Conservation (phyloP, 306 rosid genomes). For the Vigna angularis region DNA sequence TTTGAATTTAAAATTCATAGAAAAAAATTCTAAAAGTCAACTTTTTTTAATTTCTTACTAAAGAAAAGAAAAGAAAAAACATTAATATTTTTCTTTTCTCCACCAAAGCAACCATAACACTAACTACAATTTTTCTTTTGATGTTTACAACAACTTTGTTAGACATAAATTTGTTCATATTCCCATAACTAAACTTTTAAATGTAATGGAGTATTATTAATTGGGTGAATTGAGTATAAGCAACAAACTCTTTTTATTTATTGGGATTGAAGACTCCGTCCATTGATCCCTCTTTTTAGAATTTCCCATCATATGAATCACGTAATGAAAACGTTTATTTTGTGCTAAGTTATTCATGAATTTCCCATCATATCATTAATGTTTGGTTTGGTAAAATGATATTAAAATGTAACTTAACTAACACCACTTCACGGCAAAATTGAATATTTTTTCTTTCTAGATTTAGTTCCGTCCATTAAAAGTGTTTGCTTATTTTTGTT, state of each 20-base stretch:
- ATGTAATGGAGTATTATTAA: too few species aligned
- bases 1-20: neutral
- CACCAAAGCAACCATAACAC: neutral
- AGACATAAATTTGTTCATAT: neutral
- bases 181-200: too few species aligned
- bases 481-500: neutral
- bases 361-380: neutral
- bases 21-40: too few species aligned
- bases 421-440: neutral
- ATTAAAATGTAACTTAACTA: constrained; percentile 11
- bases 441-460: neutral
- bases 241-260: too few species aligned
- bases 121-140: neutral
- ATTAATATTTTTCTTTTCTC: neutral
- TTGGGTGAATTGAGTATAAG: too few species aligned
- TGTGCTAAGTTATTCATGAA: neutral
- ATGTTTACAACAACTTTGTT: neutral
- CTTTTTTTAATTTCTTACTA: neutral
- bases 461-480: constrained; percentile 15
- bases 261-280: constrained; percentile 5
- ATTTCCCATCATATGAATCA: neutral
- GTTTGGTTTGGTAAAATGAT: neutral
- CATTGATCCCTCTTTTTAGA: neutral
- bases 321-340: neutral
- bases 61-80: neutral